Evolutionary conservation across 805 yeast genomes (phyloP), one percentile per base, ranked within the genome.

Genomic region (Myxozyma lipomycoides): DNA sequence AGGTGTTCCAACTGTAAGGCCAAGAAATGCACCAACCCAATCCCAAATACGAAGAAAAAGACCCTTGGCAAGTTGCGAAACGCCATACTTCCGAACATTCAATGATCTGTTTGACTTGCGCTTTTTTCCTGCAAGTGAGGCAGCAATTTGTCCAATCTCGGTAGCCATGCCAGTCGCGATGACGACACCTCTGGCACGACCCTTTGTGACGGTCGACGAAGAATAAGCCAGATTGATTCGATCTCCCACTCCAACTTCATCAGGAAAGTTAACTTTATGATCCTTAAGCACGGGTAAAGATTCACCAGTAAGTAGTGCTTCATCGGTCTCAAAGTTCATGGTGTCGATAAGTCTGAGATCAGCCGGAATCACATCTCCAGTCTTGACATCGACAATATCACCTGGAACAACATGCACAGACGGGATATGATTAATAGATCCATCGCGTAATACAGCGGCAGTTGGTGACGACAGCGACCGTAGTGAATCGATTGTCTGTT

Each of bases 1-100:
- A 1, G 96, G 95, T 2, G 96, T 88, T 32, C 95, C 95, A 15
- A 75, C 79, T 34, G 77, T 78, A 26, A 83, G 78, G 46, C 96
- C 95, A 58, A 88, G 74, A 58, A 88, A 78, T 36, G 82, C 78
- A 34, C 88, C 88, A 45, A 78, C 62, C 37, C 78, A 71, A 60
- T 83, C 81, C 51, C 73, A 75, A 35, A 74, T 52, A 3, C 88
- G 74, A 6, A 73, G 72, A 32, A 66, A 62, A 42, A 70, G 63
- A 3, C 86, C 83, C 26, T 62, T 62, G n/a, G 49, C 26, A 3
- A 45, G 52, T 17, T 53, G 58, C 45, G 47, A 18, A 15, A 56
- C 44, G n/a, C 58, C 58, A 25, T 54, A 52, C 38, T 54, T 54
- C 19, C 34, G 22, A 15, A 50, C 48, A 25, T 44, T 54, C 52